Evolutionary conservation across 176 grass and related monocot genomes (phyloP), one percentile per base, ranked within the genome.

Genomic region (Chloris gayana): DNA sequence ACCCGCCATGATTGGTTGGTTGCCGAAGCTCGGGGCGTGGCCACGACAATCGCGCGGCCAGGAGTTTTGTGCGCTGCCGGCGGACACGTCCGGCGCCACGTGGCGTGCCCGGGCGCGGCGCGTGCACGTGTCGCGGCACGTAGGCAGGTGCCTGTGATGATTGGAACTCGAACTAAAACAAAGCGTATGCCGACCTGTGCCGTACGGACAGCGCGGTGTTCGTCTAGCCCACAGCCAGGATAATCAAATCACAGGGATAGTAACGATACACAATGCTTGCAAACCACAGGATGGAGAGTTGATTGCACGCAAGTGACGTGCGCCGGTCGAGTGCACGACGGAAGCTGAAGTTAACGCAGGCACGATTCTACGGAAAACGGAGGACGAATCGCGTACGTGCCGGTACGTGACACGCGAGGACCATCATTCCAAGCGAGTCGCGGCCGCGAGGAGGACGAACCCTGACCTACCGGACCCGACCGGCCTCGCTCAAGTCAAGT

Each of bases 41-140:
- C n/a, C n/a, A n/a, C n/a, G n/a, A n/a, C n/a, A n/a, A n/a, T n/a
- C n/a, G n/a, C n/a, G n/a, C 17, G 46, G 49, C 38, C 42, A 26
- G 14, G 58, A 78, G 85, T 7, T 74, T 79, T 88, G 46, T 74
- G 68, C 86, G 74, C 11, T 11, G 17, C 17, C 12, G 30, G 67
- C 18, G 18, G 86, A 66, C 86, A 83, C 74, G 80, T 88, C 25
- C 14, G 9, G 42, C 14, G 80, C 57, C 73, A 83, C 59, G 70
- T 75, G 76, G 56, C 7, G 14, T 19, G 24, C 21, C 1, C 24
- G 0, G 78, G 53, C 42, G 67, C 49, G 5, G 64, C 42, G 32
- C 1, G 33, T 63, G 14, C 66, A 82, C 85, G 85, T 87, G 73
- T 57, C 67, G 0, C 1, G 30, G 15, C 79, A 82, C 56, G 79